Percentiles rank a stretch among this genome's conserved stretches.
Evolutionary conservation across 2,329 filamentous ascomycete species (phyloP).

Genomic region (Polytolypa hystricis): DNA sequence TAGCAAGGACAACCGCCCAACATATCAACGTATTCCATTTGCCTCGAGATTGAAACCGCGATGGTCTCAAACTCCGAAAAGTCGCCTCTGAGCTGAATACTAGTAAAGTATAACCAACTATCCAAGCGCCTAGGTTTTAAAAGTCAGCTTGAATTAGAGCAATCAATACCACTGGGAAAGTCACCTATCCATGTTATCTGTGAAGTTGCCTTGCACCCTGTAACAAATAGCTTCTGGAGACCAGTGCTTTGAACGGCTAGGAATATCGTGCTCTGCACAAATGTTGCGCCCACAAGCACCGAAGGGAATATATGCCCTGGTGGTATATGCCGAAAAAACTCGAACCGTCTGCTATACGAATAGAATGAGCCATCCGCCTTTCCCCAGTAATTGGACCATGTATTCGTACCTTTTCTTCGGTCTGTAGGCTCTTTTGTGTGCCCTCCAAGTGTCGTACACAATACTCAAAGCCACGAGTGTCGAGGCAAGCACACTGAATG

Average conservation of each 20-base stretch:
- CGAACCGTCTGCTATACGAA: constrained; percentile 7
- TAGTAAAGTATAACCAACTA: constrained; percentile 16
- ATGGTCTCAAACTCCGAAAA: constrained; percentile 4
- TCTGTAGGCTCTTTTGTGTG: constrained; percentile 2
- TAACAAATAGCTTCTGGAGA: constrained; percentile 7
- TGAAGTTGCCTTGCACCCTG: constrained; percentile 10
- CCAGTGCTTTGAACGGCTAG: constrained; percentile 12
- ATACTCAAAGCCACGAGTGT: constrained; percentile 8
- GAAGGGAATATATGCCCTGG: constrained; percentile 13
- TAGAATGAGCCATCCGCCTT: not conserved
- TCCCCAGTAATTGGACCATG: not conserved
- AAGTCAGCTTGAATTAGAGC: constrained; percentile 5
- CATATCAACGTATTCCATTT: constrained; percentile 13
- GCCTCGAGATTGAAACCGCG: constrained; percentile 11
- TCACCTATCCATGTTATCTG: constrained; percentile 18
- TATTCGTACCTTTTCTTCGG: constrained; percentile 6
- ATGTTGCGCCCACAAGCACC: constrained; percentile 11
- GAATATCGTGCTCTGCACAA: constrained; percentile 13
- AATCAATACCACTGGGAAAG: not conserved
- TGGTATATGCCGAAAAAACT: constrained; percentile 10
- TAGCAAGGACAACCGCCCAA: constrained; percentile 8
- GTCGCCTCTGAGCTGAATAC: constrained; percentile 16
- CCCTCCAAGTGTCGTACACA: constrained; percentile 11
- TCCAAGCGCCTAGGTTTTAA: constrained; percentile 15
- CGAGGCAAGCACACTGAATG: constrained; percentile 13